Evolutionary conservation across 352 stramenopile species (phyloP), one percentile per base, ranked within the genome.

Genomic region (Phytopythium cucurbitacearum): DNA sequence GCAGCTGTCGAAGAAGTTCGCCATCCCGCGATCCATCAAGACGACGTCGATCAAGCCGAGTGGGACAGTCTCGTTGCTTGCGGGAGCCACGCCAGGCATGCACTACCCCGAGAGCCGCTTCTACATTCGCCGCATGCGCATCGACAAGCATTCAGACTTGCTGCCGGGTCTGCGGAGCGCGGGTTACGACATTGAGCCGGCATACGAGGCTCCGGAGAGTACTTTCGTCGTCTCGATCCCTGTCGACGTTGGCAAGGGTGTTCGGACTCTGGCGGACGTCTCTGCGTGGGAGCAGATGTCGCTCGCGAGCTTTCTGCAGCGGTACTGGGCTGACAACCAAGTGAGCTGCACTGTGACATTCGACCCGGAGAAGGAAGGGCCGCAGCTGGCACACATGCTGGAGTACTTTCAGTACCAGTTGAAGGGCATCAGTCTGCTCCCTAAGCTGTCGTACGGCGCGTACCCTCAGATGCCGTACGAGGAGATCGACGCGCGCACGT

Each of bases 271-370:
- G 12, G 54, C 67, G 4, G 69, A 97, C 21, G 72, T 98, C n/a
- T 90, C 71, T 9, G 88, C 95, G 51, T 97, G 90, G 87, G 92
- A 98, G 57, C 92, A 98, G 65, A 82, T 98, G 47, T 73, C 80
- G 44, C 76, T 98, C 28, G 88, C 92, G 16, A 87, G 88, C 21
- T 98, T 98, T 54, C 56, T 98, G 32, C 92, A 98, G 69, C 79
- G 87, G 12, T 81, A 97, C 66, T 98, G 92, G 92, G 92, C 92
- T 2, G 92, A 98, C 67, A 98, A 98, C 64, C 87, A 96, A 64
- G 92, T 98, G 54, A 97, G 86, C 59, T 98, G 89, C 63, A 98
- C 92, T 0, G 87, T 98, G 37, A 97, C 87, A 11, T 98, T 98
- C 60, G 86, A 98, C 43, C 91, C 91, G 0, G 77, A 85, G 50